Evolutionary conservation across 768 basidiomycete genomes (phyloP).

Genomic region (Solioccasus polychromus): DNA sequence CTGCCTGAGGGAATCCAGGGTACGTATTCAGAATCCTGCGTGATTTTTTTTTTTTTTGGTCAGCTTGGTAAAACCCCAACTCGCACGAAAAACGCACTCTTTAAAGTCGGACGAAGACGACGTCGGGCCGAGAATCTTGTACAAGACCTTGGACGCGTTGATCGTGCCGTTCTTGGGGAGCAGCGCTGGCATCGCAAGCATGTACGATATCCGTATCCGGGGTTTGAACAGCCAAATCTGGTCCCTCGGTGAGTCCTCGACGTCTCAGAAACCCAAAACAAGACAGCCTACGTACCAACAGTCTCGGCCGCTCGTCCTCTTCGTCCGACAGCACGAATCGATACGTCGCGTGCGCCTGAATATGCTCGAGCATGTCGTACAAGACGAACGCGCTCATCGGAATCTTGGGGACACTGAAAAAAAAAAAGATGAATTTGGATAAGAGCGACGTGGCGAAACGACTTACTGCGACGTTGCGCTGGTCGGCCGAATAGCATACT

Average conservation of each 20-base stretch:
- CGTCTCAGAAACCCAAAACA: neutral
- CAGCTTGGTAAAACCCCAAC: too few species aligned
- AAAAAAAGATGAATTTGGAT: neutral
- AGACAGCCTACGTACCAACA: conserved; percentile 54
- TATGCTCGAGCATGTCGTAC: conserved; percentile 88
- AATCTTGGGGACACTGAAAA: conserved; percentile 35
- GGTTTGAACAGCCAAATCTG: conserved; percentile 98
- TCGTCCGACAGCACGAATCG: conserved; percentile 88
- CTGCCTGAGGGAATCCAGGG: conserved; percentile 85
- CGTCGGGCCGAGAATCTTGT: conserved; percentile 68
- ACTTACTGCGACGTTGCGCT: conserved; percentile 62
- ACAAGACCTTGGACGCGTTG: conserved; percentile 80
- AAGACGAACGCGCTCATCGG: conserved; percentile 88
- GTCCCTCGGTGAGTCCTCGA: neutral
- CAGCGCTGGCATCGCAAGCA: conserved; percentile 48
- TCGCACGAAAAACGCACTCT: too few species aligned
- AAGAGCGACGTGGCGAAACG: neutral
- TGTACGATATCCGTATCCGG: conserved; percentile 75
- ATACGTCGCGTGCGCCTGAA: conserved; percentile 90
- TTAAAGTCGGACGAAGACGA: conserved; percentile 38
- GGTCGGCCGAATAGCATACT: conserved; percentile 78
- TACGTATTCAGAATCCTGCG: conserved; percentile 63
- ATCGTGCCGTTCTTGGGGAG: conserved; percentile 63
- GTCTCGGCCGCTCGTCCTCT: conserved; percentile 73
- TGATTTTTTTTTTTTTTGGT: too few species aligned